Evolutionary conservation across 2,329 filamentous ascomycete species (phyloP).

Genomic region (Trichoderma sp.): DNA sequence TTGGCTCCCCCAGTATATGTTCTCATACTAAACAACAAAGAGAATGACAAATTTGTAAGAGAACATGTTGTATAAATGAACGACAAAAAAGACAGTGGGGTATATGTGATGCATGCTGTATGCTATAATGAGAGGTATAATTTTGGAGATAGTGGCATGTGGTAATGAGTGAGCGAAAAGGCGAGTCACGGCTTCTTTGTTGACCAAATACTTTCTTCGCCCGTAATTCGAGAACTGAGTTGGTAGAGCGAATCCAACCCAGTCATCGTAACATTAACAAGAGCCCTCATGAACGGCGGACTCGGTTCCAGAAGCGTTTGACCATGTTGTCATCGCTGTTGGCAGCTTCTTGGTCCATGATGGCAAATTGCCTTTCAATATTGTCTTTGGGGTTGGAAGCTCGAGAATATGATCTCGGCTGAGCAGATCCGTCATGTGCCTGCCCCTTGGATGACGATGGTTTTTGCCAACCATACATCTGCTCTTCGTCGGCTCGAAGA

Average conservation of each 20-base stretch:
- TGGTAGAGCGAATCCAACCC: not conserved
- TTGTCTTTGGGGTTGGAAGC: slow-evolving; percentile 50
- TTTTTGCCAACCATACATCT: slow-evolving; percentile 69
- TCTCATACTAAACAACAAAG: not conserved
- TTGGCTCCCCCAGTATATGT: not conserved
- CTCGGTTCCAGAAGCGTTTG: slow-evolving; percentile 65
- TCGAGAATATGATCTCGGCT: slow-evolving; percentile 35
- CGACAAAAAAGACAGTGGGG: slow-evolving; percentile 2
- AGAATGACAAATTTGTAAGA: not conserved
- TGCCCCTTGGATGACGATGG: slow-evolving; percentile 43
- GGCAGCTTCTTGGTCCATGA: slow-evolving; percentile 52
- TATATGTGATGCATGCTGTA: slow-evolving; percentile 11
- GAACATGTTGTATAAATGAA: not conserved
- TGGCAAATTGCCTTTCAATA: slow-evolving; percentile 55
- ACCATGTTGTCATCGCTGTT: slow-evolving; percentile 53
- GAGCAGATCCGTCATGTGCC: slow-evolving; percentile 37
- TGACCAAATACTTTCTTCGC: not conserved
- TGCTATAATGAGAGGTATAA: slow-evolving; percentile 7
- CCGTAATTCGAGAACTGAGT: not conserved
- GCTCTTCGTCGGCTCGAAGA: slow-evolving; percentile 72
- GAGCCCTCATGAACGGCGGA: slow-evolving; percentile 45
- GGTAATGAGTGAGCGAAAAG: not conserved
- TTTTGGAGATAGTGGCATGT: not conserved
- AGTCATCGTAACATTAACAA: not conserved
- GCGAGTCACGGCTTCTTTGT: not conserved